Conservation (phyloP, 768 basidiomycete genomes). For the Cystobasidiopsis lactophilus region DNA sequence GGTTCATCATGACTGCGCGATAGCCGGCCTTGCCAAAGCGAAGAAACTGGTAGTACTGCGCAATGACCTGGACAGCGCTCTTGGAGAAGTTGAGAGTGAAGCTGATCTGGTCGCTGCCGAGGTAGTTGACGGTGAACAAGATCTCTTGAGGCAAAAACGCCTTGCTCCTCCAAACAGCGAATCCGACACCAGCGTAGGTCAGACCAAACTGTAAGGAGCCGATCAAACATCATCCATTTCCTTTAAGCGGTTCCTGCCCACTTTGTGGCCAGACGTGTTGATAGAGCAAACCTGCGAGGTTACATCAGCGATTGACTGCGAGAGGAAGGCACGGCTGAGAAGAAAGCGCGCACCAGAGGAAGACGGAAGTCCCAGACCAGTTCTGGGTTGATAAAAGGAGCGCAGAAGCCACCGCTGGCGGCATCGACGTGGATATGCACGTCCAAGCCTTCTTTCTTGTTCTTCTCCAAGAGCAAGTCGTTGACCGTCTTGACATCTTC, state of each 20-base stretch:
- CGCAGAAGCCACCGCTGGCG: conserved; percentile 17
- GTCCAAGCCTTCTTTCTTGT: conserved; percentile 20
- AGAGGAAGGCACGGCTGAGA: no score
- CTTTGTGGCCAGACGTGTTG: conserved; percentile 23
- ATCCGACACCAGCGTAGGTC: conserved; percentile 21
- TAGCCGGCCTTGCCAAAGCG: conserved; percentile 23
- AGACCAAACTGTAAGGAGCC: no score
- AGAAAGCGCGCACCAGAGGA: no score
- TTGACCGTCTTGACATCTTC: conserved; percentile 17
- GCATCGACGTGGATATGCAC: conserved; percentile 22
- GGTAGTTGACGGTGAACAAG: conserved; percentile 21
- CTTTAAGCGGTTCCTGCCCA: no score
- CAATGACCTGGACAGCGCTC: conserved; percentile 19
- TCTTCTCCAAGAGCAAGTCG: conserved; percentile 18
- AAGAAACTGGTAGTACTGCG: conserved; percentile 19
- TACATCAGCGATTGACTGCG: no score
- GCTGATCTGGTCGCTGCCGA: conserved; percentile 1
- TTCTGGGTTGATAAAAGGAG: conserved; percentile 19
- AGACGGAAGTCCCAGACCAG: conserved; percentile 24
- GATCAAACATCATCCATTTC: no score
- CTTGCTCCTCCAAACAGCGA: conserved; percentile 22
- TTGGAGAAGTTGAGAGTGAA: conserved; percentile 15
- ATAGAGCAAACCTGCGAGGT: no score
- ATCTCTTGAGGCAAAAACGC: conserved; percentile 23
- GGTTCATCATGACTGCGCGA: conserved; percentile 22